These are phyloP conservation scores for Pittosporum tobira DNA, from an alignment of 129 eudicot species.

Conservation along the genomic window DNA sequence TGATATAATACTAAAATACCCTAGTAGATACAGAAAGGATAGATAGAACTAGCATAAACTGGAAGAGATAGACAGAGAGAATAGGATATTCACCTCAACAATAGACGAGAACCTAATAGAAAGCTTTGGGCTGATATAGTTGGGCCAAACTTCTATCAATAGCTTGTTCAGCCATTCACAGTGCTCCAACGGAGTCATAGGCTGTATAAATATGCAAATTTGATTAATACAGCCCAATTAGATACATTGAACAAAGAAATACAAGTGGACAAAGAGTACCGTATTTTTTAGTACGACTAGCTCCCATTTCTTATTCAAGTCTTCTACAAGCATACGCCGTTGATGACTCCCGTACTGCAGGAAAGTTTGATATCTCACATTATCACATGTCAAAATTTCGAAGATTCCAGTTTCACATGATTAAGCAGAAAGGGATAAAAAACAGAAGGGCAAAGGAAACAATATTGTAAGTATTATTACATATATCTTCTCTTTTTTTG, in stretches of 20 bases:
- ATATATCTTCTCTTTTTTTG: too few relatives aligned
- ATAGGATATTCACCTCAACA: constrained; percentile 62
- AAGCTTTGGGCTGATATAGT: constrained; percentile 68
- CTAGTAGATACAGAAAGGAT: too few relatives aligned
- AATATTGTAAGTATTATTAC: too few relatives aligned
- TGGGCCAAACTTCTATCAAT: constrained; percentile 74
- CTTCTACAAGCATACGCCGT: constrained; percentile 59
- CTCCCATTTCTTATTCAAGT: constrained; percentile 88
- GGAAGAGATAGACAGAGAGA: too few relatives aligned
- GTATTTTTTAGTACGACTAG: constrained; percentile 52
- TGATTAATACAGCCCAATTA: constrained; percentile 1
- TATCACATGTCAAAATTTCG: neutral
- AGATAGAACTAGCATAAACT: too few relatives aligned
- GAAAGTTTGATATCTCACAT: constrained; percentile 13
- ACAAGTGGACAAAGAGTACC: constrained; percentile 26
- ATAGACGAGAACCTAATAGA: constrained; percentile 64
- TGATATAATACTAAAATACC: too few relatives aligned
- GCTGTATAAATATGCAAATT: constrained; percentile 33
- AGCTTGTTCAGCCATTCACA: constrained; percentile 99
- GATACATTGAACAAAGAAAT: neutral
- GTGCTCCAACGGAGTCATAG: constrained; percentile 85
- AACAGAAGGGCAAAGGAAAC: too few relatives aligned
- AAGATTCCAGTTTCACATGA: too few relatives aligned
- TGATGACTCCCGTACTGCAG: constrained; percentile 74
- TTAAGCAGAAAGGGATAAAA: too few relatives aligned